A percentile compares a stretch with the other conserved stretches of the same genome.
These are phyloP conservation scores for Pichia sp. DNA, from an alignment of 1,139 yeast genomes.

Conservation along the genomic window DNA sequence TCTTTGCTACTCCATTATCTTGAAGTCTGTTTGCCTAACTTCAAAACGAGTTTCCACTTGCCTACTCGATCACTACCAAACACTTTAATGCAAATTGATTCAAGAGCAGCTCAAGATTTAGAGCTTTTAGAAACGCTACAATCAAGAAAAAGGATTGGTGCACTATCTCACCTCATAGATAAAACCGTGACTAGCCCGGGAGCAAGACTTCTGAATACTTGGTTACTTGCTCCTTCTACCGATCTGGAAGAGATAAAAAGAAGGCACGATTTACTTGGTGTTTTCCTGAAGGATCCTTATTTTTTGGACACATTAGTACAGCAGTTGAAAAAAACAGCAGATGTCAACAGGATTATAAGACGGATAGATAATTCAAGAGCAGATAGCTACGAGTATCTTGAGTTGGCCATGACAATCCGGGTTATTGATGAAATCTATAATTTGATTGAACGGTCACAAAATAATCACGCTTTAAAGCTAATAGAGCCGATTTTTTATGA, in stretches of 20 bases:
- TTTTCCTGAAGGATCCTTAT: constrained; percentile 42
- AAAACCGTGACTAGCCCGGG: constrained; percentile 82
- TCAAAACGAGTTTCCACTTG: constrained; percentile 44
- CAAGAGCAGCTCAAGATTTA: constrained; percentile 75
- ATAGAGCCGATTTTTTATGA: constrained; percentile 22
- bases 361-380: constrained; percentile 33
- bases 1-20: constrained; percentile 55
- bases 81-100: constrained; percentile 69
- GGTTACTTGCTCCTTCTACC: constrained; percentile 81
- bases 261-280: constrained; percentile 61
- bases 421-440: constrained; percentile 23
- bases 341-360: constrained; percentile 53
- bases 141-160: constrained; percentile 61
- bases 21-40: constrained; percentile 51
- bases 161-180: constrained; percentile 62
- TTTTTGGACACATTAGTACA: constrained; percentile 36
- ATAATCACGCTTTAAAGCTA: constrained; percentile 11
- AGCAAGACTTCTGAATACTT: constrained; percentile 64
- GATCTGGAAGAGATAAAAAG: constrained; percentile 48
- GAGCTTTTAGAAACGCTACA: constrained; percentile 61
- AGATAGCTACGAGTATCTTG: constrained; percentile 29
- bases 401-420: constrained; percentile 27
- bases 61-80: constrained; percentile 50
- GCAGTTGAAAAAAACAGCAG: constrained; percentile 40
- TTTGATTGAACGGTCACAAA: constrained; percentile 9